Percentiles rank a stretch among this genome's conserved stretches.
Conservation (phyloP, 1,284 basidiomycete genomes). For the Melanopsichium pennsylvanicum region DNA sequence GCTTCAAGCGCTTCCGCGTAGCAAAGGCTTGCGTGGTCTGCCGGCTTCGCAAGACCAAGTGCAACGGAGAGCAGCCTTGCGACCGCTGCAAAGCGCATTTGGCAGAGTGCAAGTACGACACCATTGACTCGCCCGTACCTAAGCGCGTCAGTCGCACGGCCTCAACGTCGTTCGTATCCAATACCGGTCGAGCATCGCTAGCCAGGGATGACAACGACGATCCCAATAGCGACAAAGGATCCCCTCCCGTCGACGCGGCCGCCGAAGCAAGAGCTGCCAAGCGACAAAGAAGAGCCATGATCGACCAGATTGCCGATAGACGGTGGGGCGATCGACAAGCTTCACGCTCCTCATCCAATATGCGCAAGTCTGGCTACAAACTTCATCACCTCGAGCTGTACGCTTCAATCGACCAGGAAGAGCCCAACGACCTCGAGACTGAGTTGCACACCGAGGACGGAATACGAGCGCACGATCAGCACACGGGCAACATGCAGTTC, state of each 20-base stretch:
- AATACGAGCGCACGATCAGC: constrained; percentile 44
- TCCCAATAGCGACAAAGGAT: constrained; percentile 12
- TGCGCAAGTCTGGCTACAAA: constrained; percentile 33
- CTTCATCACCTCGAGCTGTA: constrained; percentile 39
- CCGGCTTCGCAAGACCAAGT: constrained; percentile 43
- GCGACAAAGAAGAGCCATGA: constrained; percentile 36
- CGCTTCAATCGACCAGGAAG: constrained; percentile 39
- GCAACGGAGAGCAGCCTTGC: constrained; percentile 47
- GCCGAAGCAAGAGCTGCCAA: constrained; percentile 27
- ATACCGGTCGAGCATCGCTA: constrained; percentile 8
- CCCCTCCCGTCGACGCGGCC: constrained; percentile 7
- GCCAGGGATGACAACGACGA: constrained; percentile 10
- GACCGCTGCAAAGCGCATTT: constrained; percentile 45
- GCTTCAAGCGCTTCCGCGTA: constrained; percentile 45
- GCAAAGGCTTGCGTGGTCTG: constrained; percentile 39
- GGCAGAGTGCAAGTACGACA: constrained; percentile 45
- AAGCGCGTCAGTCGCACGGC: constrained; percentile 21
- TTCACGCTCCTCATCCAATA: constrained; percentile 12
- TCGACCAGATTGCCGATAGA: constrained; percentile 39
- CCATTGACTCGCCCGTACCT: constrained; percentile 26
- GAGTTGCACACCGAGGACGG: constrained; percentile 44
- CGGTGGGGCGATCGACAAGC: constrained; percentile 29
- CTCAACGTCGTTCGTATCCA: constrained; percentile 13
- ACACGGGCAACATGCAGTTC: constrained; percentile 48
- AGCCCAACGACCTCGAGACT: constrained; percentile 17